Base-by-base conservation (phyloP, 2,329 filamentous ascomycete species). In the Trichoderma endophyticum region DNA sequence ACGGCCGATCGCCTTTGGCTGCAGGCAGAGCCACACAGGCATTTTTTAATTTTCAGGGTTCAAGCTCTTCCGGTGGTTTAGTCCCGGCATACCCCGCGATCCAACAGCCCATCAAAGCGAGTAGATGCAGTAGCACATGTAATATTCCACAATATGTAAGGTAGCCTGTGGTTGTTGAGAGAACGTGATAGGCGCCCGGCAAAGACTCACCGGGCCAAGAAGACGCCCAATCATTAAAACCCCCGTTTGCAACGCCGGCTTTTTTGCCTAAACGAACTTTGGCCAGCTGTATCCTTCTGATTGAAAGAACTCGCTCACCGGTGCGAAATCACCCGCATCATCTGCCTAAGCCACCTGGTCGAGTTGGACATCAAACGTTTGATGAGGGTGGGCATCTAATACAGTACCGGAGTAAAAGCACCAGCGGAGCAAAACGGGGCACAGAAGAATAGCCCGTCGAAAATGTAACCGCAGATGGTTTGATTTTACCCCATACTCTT, bases 1-100 rank as follows among this genome's bases (percentile, higher is more conserved):
- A 70, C 57, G 57, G 67, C 67, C 67, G 67, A 70, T 70, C 67
- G 57, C 48, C 67, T 70, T 43, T 43, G 26, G 67, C 67, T 61
- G 34, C 48, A 54, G 48, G 48, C 48, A 54, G 48, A 24, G 48
- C 21, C 21, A 24, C n/a, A 24, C 11, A 39, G 15, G n/a, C n/a
- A 36, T 51, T 24, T 51, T 21, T 51, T 51, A 11, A 18, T 26
- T 32, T 32, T 15, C 28, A 61, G 66, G 66, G 56, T 69, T 61
- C 36, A 61, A 67, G 64, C 30, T 36, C 15, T 57, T 15, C 32
- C 48, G 30, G 36, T 32, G 32, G 21, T 21, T 26, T 28, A 26
- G 28, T n/a, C 28, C 65, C 56, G 36, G 56, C 26, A 28, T 48
- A 69, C 56, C 66, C 66, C 66, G 66, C 66, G 56, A 60, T 48